phyloP scores from a whole-genome alignment of 2,329 filamentous ascomycete species.

The Fusarium graminum region DNA sequence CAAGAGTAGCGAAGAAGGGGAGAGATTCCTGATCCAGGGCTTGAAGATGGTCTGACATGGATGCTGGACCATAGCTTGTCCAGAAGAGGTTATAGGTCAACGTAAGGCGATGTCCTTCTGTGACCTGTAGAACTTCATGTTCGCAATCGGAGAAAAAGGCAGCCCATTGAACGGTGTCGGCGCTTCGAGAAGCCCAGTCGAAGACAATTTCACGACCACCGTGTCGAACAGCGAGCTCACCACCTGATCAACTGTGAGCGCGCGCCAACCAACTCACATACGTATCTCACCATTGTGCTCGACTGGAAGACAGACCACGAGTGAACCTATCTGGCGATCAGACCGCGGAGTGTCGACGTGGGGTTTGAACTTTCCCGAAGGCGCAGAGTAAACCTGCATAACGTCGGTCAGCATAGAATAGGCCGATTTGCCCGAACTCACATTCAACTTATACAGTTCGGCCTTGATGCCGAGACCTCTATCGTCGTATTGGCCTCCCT shows the following conservation, averaged over 20 bases:
- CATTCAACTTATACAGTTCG: conserved; percentile 70
- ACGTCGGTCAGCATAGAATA: rapidly evolving
- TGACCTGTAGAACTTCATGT: conserved; percentile 65
- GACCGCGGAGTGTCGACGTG: conserved; percentile 68
- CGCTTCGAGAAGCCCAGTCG: conserved; percentile 55
- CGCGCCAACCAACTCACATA: no score
- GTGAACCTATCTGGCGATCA: conserved; percentile 62
- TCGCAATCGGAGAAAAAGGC: conserved; percentile 68
- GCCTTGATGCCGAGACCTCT: conserved; percentile 57
- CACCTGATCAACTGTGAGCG: conserved; percentile 49
- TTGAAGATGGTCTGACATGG: conserved; percentile 32
- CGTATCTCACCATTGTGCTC: conserved; percentile 40
- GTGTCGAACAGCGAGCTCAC: conserved; percentile 60
- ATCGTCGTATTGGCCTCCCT: conserved; percentile 19
- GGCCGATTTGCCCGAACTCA: conserved; percentile 37
- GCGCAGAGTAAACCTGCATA: conserved; percentile 62
- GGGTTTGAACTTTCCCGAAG: conserved; percentile 63
- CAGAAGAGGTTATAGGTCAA: conserved; percentile 70
- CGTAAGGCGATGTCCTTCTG: conserved; percentile 61
- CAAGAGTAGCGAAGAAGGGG: conserved; percentile 13
- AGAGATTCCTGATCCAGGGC: conserved; percentile 31
- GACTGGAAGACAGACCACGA: conserved; percentile 64
- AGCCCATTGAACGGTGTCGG: conserved; percentile 57
- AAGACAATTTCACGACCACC: conserved; percentile 52
- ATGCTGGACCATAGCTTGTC: conserved; percentile 48